These are phyloP conservation scores for Ophiocordyceps sinensis DNA, from an alignment of 2,329 filamentous ascomycete species.

Conservation along the genomic window DNA sequence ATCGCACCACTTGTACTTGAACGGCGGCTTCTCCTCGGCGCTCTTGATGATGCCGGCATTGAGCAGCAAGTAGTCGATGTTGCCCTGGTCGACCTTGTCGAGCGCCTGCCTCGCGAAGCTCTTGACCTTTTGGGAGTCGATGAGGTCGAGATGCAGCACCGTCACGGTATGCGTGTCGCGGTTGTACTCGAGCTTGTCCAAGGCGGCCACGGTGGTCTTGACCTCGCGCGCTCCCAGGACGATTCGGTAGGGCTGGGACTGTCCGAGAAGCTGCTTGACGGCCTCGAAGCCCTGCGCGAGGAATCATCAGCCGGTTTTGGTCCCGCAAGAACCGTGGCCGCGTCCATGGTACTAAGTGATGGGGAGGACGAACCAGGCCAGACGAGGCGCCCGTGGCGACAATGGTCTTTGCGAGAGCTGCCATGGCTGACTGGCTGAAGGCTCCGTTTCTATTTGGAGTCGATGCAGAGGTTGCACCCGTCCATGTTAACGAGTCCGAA, in stretches of 20 bases:
- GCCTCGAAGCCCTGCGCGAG: slow-evolving; percentile 32
- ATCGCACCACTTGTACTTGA: slow-evolving; percentile 35
- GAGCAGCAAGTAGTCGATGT: slow-evolving; percentile 33
- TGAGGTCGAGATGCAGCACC: slow-evolving; percentile 33
- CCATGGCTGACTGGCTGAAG: background rate
- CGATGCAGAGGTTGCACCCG: no score
- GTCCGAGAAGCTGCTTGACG: slow-evolving; percentile 33
- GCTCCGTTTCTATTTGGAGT: background rate
- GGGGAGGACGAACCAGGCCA: background rate
- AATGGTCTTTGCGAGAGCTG: slow-evolving; percentile 1
- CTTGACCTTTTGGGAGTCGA: slow-evolving; percentile 27
- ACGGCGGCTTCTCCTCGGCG: slow-evolving; percentile 18
- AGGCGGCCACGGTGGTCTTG: slow-evolving; percentile 23
- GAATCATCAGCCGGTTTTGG: background rate
- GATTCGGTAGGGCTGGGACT: slow-evolving; percentile 29
- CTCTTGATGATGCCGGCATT: slow-evolving; percentile 31
- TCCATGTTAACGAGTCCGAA: no score
- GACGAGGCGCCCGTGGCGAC: slow-evolving; percentile 2
- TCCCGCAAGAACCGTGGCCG: background rate
- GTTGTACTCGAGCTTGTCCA: slow-evolving; percentile 27
- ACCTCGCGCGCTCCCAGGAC: slow-evolving; percentile 36
- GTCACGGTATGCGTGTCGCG: slow-evolving; percentile 22
- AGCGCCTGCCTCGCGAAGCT: slow-evolving; percentile 30
- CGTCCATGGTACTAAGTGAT: background rate
- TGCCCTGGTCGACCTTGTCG: slow-evolving; percentile 22